Evolutionary conservation across 257 asterid genomes (phyloP), one percentile per base, ranked within the genome.

Genomic region (Nicotiana noctiflora): DNA sequence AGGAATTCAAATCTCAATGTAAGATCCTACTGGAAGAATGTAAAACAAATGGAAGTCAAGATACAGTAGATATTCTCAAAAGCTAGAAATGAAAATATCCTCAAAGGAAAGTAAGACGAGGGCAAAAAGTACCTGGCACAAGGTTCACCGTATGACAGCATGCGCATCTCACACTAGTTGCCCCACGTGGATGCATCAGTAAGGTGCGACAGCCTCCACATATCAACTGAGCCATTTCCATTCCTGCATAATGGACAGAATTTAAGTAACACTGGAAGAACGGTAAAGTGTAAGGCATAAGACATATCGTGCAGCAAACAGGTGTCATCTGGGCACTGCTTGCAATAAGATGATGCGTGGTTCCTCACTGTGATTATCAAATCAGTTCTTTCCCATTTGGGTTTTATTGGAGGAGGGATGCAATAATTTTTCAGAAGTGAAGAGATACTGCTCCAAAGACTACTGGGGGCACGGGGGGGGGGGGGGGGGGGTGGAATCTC

Each of bases 161-260:
- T 63, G 98, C 94, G 85, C 98, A 96, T 86, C 97, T 90, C 81
- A 96, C 97, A 64, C 97, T 93, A 21, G 95, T 65, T 62, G 97
- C 98, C 40, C 98, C 99, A 13, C 93, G 96, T 37, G 96, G 84
- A 86, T 93, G 92, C 98, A 93, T 93, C 79, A 96, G 91, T 82
- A 89, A 82, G 0, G 96, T 96, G 65, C 92, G 95, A 82, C 99
- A 96, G 76, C 99, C 97, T 79, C 97, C 97, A 83, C 99, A 96
- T 81, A 94, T 87, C 85, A 94, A 85, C 82, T 89, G 99, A 81
- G 95, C 89, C 96, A 95, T 92, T 79, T 94, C 99, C 97, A 89
- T 93, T 80, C 92, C 96, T 96, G 84, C 83, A 75, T 37, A 67
- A 23, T 82, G 21, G 53, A 83, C 17, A 23, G 17, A 83, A 12